Percentiles rank a stretch among this genome's conserved stretches.
Conservation (phyloP, 2,329 filamentous ascomycete genomes). For the Amylocarpus encephaloides region DNA sequence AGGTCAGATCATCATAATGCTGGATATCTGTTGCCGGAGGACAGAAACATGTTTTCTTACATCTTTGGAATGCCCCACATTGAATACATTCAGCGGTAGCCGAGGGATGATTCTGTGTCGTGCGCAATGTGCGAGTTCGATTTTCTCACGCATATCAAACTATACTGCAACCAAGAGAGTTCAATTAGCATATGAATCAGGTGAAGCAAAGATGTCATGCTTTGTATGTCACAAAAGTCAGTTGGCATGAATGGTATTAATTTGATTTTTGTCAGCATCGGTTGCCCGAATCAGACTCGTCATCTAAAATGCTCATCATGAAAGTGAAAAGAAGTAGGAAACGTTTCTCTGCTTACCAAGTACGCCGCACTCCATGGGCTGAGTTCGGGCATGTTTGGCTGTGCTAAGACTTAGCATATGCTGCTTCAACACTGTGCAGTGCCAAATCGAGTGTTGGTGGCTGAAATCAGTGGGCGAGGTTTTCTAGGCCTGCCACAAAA, state of each 20-base stretch:
- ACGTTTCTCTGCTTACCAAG: too few species aligned
- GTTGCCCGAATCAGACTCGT: conserved; percentile 73
- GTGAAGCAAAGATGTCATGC: not conserved
- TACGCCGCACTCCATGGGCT: too few species aligned
- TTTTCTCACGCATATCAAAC: not conserved
- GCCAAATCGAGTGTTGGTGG: not conserved
- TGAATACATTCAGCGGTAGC: too few species aligned
- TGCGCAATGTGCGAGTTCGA: not conserved
- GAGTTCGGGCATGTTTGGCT: not conserved
- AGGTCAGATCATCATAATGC: conserved; percentile 75
- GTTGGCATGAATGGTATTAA: conserved; percentile 68
- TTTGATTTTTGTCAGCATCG: conserved; percentile 62
- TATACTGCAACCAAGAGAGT: too few species aligned
- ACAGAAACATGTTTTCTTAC: conserved; percentile 14
- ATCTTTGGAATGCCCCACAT: not conserved
- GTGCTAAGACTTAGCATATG: conserved; percentile 1
- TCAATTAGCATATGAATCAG: conserved; percentile 14
- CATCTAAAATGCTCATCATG: conserved; percentile 57
- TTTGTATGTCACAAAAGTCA: conserved; percentile 33
- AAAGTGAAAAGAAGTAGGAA: conserved; percentile 4
- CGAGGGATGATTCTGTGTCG: too few species aligned
- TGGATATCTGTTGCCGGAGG: conserved; percentile 23
- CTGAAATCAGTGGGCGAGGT: conserved; percentile 89
- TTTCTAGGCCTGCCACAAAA: conserved; percentile 99
- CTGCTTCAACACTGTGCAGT: not conserved